phyloP scores from a whole-genome alignment of 1,284 basidiomycete genomes.

The Rhizoctonia solani region DNA sequence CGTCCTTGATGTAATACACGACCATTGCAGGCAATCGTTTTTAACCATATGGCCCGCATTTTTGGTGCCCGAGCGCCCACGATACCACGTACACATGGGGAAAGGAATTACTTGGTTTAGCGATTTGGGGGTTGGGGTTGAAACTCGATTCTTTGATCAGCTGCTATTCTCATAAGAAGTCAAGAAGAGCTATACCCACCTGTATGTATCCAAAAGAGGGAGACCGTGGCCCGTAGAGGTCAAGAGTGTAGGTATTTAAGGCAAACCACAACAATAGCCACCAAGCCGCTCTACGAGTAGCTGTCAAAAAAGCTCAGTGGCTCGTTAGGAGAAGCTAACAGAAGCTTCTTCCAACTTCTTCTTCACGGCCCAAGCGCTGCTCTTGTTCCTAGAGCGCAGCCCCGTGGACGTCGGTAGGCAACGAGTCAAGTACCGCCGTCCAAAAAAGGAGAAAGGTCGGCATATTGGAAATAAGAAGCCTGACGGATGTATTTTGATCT shows the following conservation, averaged over 20 bases:
- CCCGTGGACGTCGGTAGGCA: no score
- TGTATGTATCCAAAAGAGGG: background rate
- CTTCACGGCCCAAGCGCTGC: background rate
- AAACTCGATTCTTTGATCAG: slow-evolving; percentile 13
- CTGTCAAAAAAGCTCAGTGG: background rate
- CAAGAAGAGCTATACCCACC: background rate
- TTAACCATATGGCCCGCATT: slow-evolving; percentile 25
- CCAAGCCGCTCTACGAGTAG: background rate
- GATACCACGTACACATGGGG: slow-evolving; percentile 30
- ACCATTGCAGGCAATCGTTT: slow-evolving; percentile 29
- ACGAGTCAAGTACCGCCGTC: background rate
- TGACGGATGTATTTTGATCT: background rate
- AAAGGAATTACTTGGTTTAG: background rate
- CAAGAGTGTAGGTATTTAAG: background rate
- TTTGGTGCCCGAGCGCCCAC: slow-evolving; percentile 29
- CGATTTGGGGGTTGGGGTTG: background rate
- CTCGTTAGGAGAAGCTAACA: no score
- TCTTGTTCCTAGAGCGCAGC: no score
- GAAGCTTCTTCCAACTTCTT: background rate
- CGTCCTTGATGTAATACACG: slow-evolving; percentile 7
- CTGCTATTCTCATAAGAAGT: background rate
- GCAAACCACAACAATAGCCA: background rate
- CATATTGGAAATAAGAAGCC: slow-evolving; percentile 7
- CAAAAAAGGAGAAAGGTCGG: slow-evolving; percentile 21
- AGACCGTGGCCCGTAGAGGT: background rate